Base-by-base conservation (phyloP, 176 grass and related monocot genomes). In the Areca catechu region DNA sequence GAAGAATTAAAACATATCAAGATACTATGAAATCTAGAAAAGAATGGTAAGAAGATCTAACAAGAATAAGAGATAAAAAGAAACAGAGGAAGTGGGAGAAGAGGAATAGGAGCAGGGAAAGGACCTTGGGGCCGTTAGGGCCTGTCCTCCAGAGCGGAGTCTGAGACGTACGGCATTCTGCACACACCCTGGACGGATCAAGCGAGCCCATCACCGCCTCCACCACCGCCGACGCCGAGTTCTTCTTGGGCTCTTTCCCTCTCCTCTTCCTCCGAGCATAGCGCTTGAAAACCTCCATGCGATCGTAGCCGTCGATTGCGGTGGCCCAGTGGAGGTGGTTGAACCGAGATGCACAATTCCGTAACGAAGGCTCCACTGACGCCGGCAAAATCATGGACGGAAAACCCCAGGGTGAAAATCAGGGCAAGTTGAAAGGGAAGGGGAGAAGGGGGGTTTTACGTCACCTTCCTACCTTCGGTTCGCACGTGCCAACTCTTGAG, bases 101-200 rank as follows among this genome's bases (percentile, higher is more conserved):
- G 16, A 61, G 34, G 7, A 50, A 22, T 14, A 5, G 48, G 50
- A 7, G 22, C 21, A 7, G 27, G 20, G 5, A 20, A 53, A 62
- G 18, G 4, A 82, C 79, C 79, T 76, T 82, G 20, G 79, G 73
- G 53, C 73, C 79, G 5, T 24, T 51, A 22, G 79, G 79, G 4
- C 79, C 79, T 4, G 54, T 60, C 27, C 79, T 50, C 79, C 79
- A 76, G 22, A 82, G 48, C 47, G 79, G 79, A 10, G 79, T 82
- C 54, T 53, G 58, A 50, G 73, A 82, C 3, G 73, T 82, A n/a
- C 66, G 21, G 27, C 79, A 82, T 24, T 76, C 64, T 4, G 30
- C 28, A 53, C 79, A 82, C 22, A 72, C 57, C 67, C 22, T 57
- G 1, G 19, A 16, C 20, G 53, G 19, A 15, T 25, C 50, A 14